Conservation (phyloP, 441 rosid genomes). For the Macaranga tanarius region DNA sequence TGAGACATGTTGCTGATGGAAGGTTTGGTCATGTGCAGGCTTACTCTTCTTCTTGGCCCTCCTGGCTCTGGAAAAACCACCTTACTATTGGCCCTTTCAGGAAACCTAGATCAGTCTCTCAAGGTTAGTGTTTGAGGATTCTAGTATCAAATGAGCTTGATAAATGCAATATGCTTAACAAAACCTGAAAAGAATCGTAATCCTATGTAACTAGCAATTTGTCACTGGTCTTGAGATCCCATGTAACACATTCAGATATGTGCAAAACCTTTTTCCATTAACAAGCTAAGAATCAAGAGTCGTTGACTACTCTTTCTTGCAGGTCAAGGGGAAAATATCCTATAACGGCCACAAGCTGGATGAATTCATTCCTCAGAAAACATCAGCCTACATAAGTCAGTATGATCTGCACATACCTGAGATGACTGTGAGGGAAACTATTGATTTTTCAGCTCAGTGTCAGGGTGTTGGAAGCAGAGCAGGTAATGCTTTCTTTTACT, state of each 20-base stretch:
- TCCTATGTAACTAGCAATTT: too few species aligned
- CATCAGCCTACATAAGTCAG: slow-evolving; percentile 67
- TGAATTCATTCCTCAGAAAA: slow-evolving; percentile 48
- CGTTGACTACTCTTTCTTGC: slow-evolving; percentile 6
- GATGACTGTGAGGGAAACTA: slow-evolving; percentile 59
- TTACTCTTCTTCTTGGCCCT: slow-evolving; percentile 57
- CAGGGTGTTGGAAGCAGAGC: slow-evolving; percentile 57
- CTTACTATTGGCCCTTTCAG: slow-evolving; percentile 44
- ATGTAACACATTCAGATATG: too few species aligned
- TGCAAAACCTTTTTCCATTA: not conserved
- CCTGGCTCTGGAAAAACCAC: slow-evolving; percentile 60
- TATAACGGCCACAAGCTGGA: slow-evolving; percentile 53
- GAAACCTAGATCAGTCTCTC: slow-evolving; percentile 40
- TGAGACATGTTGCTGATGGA: not conserved
- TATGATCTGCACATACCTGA: slow-evolving; percentile 64
- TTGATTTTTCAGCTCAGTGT: slow-evolving; percentile 51
- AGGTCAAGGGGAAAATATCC: slow-evolving; percentile 48
- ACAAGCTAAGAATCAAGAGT: not conserved
- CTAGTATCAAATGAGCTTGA: not conserved
- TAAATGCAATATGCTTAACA: too few species aligned
- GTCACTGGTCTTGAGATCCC: not conserved
- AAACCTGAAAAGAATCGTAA: too few species aligned
- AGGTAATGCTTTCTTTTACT: slow-evolving; percentile 23
- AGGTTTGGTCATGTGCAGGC: slow-evolving; percentile 33
- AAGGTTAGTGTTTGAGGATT: slow-evolving; percentile 28